Evolutionary conservation across 2,329 filamentous ascomycete genomes (phyloP).

Genomic region (Pseudogymnoascus sp.): DNA sequence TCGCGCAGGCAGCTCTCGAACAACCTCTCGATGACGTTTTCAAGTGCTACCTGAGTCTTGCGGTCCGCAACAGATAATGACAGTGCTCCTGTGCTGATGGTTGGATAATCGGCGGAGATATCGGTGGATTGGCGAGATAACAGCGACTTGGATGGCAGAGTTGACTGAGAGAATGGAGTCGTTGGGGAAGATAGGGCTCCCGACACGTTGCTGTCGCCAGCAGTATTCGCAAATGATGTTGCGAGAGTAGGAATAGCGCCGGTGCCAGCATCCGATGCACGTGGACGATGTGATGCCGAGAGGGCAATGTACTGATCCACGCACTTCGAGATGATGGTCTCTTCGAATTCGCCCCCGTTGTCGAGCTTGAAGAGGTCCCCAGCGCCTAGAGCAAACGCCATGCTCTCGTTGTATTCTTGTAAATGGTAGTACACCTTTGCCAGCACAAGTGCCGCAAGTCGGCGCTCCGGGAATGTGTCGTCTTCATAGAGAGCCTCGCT

Average conservation of each 20-base stretch:
- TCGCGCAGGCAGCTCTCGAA: constrained; percentile 85
- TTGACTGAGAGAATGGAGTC: constrained; percentile 91
- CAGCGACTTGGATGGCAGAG: constrained; percentile 86
- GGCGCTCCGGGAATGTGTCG: constrained; percentile 85
- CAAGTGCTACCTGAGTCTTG: constrained; percentile 71
- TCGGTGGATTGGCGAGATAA: constrained; percentile 73
- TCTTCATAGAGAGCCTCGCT: constrained; percentile 98
- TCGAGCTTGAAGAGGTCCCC: constrained; percentile 94
- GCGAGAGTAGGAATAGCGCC: constrained; percentile 49
- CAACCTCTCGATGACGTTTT: constrained; percentile 76
- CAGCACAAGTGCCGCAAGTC: constrained; percentile 87
- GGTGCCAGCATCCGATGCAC: constrained; percentile 48
- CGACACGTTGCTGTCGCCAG: constrained; percentile 55
- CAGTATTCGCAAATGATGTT: constrained; percentile 66
- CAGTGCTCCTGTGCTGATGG: constrained; percentile 25
- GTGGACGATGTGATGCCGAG: constrained; percentile 42
- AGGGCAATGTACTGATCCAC: constrained; percentile 94
- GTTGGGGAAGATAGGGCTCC: constrained; percentile 71
- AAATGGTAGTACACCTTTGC: constrained; percentile 99
- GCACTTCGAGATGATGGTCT: constrained; percentile 98
- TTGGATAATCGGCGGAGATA: constrained; percentile 49
- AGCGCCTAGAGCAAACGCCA: constrained; percentile 92
- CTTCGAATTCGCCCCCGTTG: constrained; percentile 87
- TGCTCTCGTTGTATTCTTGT: constrained; percentile 98
- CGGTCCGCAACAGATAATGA: constrained; percentile 45